Base-by-base conservation (phyloP, 2,329 filamentous ascomycete genomes). In the Furcasterigmium sp. region DNA sequence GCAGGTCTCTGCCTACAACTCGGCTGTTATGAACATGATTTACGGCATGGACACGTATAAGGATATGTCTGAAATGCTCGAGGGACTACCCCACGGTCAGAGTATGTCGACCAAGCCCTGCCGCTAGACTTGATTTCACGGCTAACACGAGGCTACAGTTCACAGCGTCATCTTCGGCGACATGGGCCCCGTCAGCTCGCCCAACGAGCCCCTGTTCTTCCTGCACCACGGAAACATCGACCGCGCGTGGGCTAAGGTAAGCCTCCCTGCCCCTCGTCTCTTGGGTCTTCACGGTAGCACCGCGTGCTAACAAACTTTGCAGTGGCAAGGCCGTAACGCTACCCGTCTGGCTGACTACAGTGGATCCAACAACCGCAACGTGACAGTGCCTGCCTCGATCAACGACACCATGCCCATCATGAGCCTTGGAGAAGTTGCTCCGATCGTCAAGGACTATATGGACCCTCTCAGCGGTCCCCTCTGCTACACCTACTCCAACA, bases 191-290 rank as follows among this genome's bases (percentile, higher is more conserved):
- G 37, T 52, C n/a, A 56, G 52, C 15, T 53, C 45, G 5, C 54
- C 56, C 4, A 53, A 53, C 17, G 57, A 61, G 36, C 53, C 55
- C 18, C 29, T 61, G 1, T 60, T 60, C 39, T 60, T 51, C 48
- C 40, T 61, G 0, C 56, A 60, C n/a, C 58, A 60, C 2, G 47
- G 50, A 30, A 57, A 60, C 11, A 47, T 60, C 3, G 58, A 61
- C 42, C 50, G 53, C 1, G 45, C 47, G 11, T 61, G 56, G 53
- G 55, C 45, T 9, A 45, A 45, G 42, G 45, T 47, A 26, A 8
- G 41, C 17, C 8, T 11, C 3, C 19, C 20, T 6, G 15, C 17
- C 20, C n/a, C 8, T 13, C 3, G 3, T n/a, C n/a, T 4, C 7
- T 5, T 1, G 17, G 6, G 8, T 21, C 17, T 4, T n/a, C 3